phyloP scores from a whole-genome alignment of 1,284 basidiomycete genomes.

The Amylostereum areolatum region DNA sequence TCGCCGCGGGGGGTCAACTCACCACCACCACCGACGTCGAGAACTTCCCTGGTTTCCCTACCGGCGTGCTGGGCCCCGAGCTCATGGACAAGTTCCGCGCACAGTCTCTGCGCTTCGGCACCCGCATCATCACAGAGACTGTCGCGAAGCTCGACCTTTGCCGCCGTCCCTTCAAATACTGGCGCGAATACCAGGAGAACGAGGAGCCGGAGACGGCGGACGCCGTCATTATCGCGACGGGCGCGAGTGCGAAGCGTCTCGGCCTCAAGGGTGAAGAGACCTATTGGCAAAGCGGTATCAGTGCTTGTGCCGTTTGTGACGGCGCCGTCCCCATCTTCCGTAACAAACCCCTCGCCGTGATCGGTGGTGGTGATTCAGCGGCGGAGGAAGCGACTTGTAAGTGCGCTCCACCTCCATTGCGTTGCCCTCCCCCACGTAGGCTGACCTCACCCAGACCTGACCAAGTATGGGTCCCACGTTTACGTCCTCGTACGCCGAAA shows the following conservation, averaged over 20 bases:
- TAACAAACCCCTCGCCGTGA: conserved; percentile 95
- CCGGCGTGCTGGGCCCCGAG: conserved; percentile 93
- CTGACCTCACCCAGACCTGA: conserved; percentile 53
- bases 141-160: conserved; percentile 94
- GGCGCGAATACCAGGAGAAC: conserved; percentile 88
- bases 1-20: conserved; percentile 96
- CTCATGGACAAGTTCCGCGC: conserved; percentile 99
- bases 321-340: conserved; percentile 99
- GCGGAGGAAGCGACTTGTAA: conserved; percentile 97
- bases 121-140: conserved; percentile 94
- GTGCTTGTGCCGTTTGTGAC: conserved; percentile 97
- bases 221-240: conserved; percentile 93
- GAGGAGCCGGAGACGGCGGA: conserved; percentile 86
- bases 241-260: conserved; percentile 91
- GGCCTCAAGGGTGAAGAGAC: conserved; percentile 88
- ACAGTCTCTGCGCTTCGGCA: conserved; percentile 90
- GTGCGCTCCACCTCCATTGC: conserved; percentile 21
- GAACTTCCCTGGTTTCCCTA: conserved; percentile 97
- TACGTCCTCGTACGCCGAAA: conserved; percentile 92
- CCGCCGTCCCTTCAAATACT: conserved; percentile 93
- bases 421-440: neutral
- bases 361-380: conserved; percentile 97
- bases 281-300: conserved; percentile 99
- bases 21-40: conserved; percentile 98
- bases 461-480: conserved; percentile 92